phyloP scores from a whole-genome alignment of 2,329 filamentous ascomycete genomes.

The Alternaria sp. region DNA sequence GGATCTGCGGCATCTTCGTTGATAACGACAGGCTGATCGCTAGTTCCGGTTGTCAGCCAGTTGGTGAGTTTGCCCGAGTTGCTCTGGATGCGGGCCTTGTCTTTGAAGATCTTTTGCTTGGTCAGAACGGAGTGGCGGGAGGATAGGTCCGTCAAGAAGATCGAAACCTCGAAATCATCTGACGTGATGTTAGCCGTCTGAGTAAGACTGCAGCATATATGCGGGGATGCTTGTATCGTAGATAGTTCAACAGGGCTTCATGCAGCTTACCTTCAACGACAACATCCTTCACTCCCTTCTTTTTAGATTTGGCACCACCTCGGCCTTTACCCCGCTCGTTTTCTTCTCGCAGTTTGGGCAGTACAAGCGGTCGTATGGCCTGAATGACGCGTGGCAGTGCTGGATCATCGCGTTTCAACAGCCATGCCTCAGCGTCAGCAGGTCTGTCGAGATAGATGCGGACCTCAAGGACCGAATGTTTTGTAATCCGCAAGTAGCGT shows the following conservation, averaged over 20 bases:
- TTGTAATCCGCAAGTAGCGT: slow-evolving; percentile 88
- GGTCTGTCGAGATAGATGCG: slow-evolving; percentile 96
- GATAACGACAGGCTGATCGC: slow-evolving; percentile 52
- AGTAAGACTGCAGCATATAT: slow-evolving; percentile 11
- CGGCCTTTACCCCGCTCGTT: slow-evolving; percentile 69
- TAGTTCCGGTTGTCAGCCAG: slow-evolving; percentile 52
- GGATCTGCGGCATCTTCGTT: slow-evolving; percentile 53
- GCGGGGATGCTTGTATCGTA: neutral
- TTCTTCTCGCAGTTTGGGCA: slow-evolving; percentile 91
- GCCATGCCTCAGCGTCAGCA: slow-evolving; percentile 79
- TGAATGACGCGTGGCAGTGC: slow-evolving; percentile 84
- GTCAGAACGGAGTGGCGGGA: slow-evolving; percentile 85
- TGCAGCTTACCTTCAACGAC: slow-evolving; percentile 73
- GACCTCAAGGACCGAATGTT: slow-evolving; percentile 93
- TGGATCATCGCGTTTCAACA: slow-evolving; percentile 77
- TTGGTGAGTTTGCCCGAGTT: slow-evolving; percentile 56
- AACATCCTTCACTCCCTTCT: slow-evolving; percentile 89
- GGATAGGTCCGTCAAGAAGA: slow-evolving; percentile 87
- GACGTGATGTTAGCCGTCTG: slow-evolving; percentile 22
- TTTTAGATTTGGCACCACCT: slow-evolving; percentile 64
- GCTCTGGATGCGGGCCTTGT: slow-evolving; percentile 53
- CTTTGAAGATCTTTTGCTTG: slow-evolving; percentile 77
- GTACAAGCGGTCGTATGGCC: slow-evolving; percentile 81
- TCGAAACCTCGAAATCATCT: slow-evolving; percentile 96
- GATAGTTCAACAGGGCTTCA: neutral